Conservation (phyloP, 495 filamentous ascomycete genomes). For the Daldinia grandis region DNA sequence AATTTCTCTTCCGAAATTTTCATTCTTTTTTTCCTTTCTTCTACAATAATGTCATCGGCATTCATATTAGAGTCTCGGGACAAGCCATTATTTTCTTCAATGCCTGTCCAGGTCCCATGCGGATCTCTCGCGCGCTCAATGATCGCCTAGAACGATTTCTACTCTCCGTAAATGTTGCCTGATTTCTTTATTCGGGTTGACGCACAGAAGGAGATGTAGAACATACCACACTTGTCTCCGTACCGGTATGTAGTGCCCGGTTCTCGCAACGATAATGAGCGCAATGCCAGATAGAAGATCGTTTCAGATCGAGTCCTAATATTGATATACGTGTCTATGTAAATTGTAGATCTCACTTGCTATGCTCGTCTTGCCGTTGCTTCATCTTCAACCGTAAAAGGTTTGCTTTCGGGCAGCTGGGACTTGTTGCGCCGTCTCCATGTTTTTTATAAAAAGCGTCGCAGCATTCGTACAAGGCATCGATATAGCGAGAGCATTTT, state of each 20-base stretch:
- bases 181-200: slow-evolving; percentile 58
- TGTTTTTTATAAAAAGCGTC: slow-evolving; percentile 83
- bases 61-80: slow-evolving; percentile 99
- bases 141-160: slow-evolving; percentile 87
- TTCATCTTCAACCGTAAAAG: slow-evolving; percentile 87
- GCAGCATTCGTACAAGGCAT: slow-evolving; percentile 96
- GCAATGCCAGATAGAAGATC: background rate
- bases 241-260: background rate
- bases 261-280: background rate
- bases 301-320: background rate
- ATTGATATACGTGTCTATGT: slow-evolving; percentile 5
- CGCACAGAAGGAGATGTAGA: slow-evolving; percentile 55
- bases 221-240: slow-evolving; percentile 45
- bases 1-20: slow-evolving; percentile 38
- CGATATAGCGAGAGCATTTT: slow-evolving; percentile 80
- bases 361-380: slow-evolving; percentile 65
- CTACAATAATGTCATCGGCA: slow-evolving; percentile 85
- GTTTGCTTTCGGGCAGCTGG: slow-evolving; percentile 85
- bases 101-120: slow-evolving; percentile 90
- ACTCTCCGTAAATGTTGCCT: slow-evolving; percentile 74
- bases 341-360: slow-evolving; percentile 27
- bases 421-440: slow-evolving; percentile 78
- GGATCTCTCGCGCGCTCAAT: slow-evolving; percentile 97
- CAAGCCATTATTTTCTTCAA: slow-evolving; percentile 72
- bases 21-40: slow-evolving; percentile 57